phyloP scores from a whole-genome alignment of 192 early-diverging fungal species.

The Kappamyces sp. region DNA sequence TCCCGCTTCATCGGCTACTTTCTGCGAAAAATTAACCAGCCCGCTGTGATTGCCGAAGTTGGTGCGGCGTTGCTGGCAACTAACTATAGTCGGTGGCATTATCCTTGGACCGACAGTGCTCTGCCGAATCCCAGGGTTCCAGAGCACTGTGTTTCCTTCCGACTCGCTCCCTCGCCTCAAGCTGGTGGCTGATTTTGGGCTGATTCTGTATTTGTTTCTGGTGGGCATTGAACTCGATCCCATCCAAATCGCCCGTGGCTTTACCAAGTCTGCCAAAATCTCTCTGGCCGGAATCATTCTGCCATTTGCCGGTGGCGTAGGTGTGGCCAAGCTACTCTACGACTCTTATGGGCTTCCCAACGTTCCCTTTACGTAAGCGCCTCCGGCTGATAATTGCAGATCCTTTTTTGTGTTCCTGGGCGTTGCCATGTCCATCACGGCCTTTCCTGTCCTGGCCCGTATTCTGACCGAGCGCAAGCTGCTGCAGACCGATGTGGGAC shows the following conservation, averaged over 20 bases:
- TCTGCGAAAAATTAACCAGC: slow-evolving; percentile 65
- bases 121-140: slow-evolving; percentile 65
- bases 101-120: slow-evolving; percentile 82
- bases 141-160: slow-evolving; percentile 63
- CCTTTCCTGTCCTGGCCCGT: slow-evolving; percentile 92
- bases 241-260: slow-evolving; percentile 18
- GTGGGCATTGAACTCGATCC: slow-evolving; percentile 62
- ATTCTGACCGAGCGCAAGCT: slow-evolving; percentile 86
- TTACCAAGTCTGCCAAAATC: slow-evolving; percentile 42
- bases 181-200: slow-evolving; percentile 78
- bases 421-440: slow-evolving; percentile 89
- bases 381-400: slow-evolving; percentile 34
- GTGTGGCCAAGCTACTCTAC: slow-evolving; percentile 49
- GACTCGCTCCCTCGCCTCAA: slow-evolving; percentile 64
- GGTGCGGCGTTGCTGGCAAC: not conserved
- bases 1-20: slow-evolving; percentile 60
- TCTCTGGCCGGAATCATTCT: slow-evolving; percentile 73
- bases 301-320: slow-evolving; percentile 74
- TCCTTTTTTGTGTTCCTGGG: slow-evolving; percentile 81
- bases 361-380: slow-evolving; percentile 4
- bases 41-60: slow-evolving; percentile 87
- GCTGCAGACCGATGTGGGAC: slow-evolving; percentile 70
- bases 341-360: slow-evolving; percentile 21
- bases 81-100: slow-evolving; percentile 62
- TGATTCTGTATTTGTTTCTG: slow-evolving; percentile 84